Evolutionary conservation across 495 filamentous ascomycete species (phyloP), one percentile per base, ranked within the genome.

Genomic region (Daldinia loculata): DNA sequence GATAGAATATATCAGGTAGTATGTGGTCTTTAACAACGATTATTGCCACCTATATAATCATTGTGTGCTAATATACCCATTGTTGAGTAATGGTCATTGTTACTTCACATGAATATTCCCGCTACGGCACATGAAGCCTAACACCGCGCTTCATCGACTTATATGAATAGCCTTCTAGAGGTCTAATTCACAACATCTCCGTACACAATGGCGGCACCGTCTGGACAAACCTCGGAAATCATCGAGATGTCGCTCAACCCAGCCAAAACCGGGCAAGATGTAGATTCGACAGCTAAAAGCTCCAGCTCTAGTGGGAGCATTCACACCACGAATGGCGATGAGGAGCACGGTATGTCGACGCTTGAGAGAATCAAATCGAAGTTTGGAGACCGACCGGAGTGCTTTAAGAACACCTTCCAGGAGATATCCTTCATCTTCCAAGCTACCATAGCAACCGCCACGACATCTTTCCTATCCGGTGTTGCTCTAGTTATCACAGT

Each of bases 381-480:
- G 24, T 76, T 75, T 26, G 75, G 75, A 11, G 75, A 66, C 26
- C 69, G 75, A 3, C 75, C 72, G 15, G 72, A 70, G 30, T 76
- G 75, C 27, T 76, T 76, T 57, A 75, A 76, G 32, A 89, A 83
- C 32, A 91, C 89, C 0, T 57, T 88, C 5, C 87, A 90, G 69
- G 91, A 92, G 77, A 81, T 86, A 32, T 80, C 89, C 5, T 92
- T 92, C 74, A 88, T 92, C 29, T 75, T 90, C 17, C 89, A 88
- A 26, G 87, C 88, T 2, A 91, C 89, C 6, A 87, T 90, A 82
- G 89, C 89, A n/a, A 89, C 89, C 19, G 89, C 87, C 2, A 87
- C 89, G 71, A 79, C 82, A 12, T 85, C 88, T 0, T 89, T 92
- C 70, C 81, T 89, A 24, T 80, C 81, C 11, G 90, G 90, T 6